phyloP scores from a whole-genome alignment of 148 eudicot genomes.

The Silene uniflora region DNA sequence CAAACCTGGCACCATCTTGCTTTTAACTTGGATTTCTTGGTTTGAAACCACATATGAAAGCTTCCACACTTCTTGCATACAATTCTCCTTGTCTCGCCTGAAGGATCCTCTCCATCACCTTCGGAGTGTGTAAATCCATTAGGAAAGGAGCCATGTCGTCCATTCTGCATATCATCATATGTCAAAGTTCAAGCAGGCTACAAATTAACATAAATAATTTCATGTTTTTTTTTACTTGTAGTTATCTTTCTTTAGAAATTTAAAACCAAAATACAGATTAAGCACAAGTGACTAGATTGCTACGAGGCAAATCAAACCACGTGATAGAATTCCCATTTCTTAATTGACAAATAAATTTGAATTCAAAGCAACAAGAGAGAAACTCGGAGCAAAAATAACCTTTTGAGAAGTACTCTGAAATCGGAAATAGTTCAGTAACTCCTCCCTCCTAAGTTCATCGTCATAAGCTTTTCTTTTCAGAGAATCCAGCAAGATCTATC shows the following conservation, averaged over 20 bases:
- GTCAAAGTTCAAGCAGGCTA: slow-evolving; percentile 16
- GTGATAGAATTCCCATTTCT: neutral
- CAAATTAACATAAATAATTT: neutral
- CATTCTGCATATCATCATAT: slow-evolving; percentile 46
- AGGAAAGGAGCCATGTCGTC: slow-evolving; percentile 55
- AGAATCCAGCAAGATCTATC: slow-evolving; percentile 75
- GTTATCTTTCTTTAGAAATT: neutral
- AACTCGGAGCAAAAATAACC: slow-evolving; percentile 36
- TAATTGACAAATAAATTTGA: neutral
- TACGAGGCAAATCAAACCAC: neutral
- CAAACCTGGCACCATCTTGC: slow-evolving; percentile 99
- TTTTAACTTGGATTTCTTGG: slow-evolving; percentile 71
- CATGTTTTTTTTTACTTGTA: neutral
- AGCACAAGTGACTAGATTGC: neutral
- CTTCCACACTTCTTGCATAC: slow-evolving; percentile 84
- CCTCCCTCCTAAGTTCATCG: slow-evolving; percentile 88
- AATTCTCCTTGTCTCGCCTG: slow-evolving; percentile 67
- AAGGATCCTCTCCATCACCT: slow-evolving; percentile 54
- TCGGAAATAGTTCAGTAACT: slow-evolving; percentile 69
- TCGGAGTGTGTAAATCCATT: slow-evolving; percentile 66
- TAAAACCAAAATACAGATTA: neutral
- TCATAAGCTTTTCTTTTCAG: slow-evolving; percentile 80
- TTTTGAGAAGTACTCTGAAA: slow-evolving; percentile 63
- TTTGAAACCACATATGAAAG: slow-evolving; percentile 76
- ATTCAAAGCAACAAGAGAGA: neutral